Evolutionary conservation across 2,329 filamentous ascomycete species (phyloP), one percentile per base, ranked within the genome.

Genomic region (Fusarium guadeloupense): DNA sequence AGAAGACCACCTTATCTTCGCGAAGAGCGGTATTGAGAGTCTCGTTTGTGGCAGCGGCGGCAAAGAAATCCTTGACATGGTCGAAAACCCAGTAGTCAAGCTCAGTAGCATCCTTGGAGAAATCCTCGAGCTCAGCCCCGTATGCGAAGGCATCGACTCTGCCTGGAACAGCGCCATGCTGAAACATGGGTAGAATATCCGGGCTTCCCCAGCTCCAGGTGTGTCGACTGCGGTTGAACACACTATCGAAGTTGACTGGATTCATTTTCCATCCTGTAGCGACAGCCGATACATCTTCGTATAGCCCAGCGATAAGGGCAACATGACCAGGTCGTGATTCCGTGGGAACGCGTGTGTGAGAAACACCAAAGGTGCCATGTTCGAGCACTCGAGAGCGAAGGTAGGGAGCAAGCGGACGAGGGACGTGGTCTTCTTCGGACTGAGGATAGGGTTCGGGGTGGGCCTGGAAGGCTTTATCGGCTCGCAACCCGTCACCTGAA

Each of bases 181-280:
- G 88, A 73, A 99, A 99, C 95, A 99, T 99, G 49, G 91, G 91
- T 65, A 99, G 78, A 70, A 99, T 99, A 76, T 99, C 95, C 2
- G 95, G 95, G 72, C 93, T 97, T 3, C 95, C 95, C 95, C 95
- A 99, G 75, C 93, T 97, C 95, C 95, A 99, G 8, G 96, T 99
- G 77, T 99, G 96, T 39, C 89, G 84, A 73, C 94, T 98, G 61
- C 92, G 87, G 75, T 99, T 99, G 84, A 99, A 99, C 10, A 99
- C 93, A 71, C 94, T 98, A 78, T 99, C 95, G 71, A 99, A 99
- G 73, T 98, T 91, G 71, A 99, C 95, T 0, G 95, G 95, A 73
- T 99, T 99, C 68, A 97, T 80, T 78, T 99, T 98, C 95, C 95
- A 99, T 14, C 95, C 95, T 1, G 96, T 99, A 25, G 91, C 96